Evolutionary conservation across 2,329 filamentous ascomycete genomes (phyloP).

Genomic region (Harringtonia lauricola): DNA sequence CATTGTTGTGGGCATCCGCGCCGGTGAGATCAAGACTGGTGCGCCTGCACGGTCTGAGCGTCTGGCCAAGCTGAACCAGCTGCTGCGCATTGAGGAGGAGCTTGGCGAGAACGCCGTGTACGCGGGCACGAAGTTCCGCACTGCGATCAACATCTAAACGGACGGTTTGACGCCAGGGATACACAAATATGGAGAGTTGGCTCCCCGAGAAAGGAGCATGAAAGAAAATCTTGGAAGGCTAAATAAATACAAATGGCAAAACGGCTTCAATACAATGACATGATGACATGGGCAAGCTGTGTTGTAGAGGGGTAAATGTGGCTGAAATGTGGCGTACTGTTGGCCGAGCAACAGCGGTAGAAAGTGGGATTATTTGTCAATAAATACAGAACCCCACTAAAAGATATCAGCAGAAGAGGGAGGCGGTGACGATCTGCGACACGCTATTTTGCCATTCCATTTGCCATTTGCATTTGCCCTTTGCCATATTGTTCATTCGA

Average conservation of each 20-base stretch:
- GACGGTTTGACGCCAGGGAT: background rate
- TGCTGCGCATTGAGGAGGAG: slow-evolving; percentile 99
- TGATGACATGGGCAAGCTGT: too few relatives aligned
- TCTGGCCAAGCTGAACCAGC: slow-evolving; percentile 99
- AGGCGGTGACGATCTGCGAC: background rate
- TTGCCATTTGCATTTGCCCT: background rate
- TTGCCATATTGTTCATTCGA: background rate
- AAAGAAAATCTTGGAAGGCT: too few relatives aligned
- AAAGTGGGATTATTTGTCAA: slow-evolving; percentile 12
- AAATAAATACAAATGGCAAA: too few relatives aligned
- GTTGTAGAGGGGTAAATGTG: slow-evolving; percentile 10
- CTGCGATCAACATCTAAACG: slow-evolving; percentile 70
- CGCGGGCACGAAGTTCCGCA: slow-evolving; percentile 88
- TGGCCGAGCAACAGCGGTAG: background rate
- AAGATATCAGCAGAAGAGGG: background rate
- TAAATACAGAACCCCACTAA: slow-evolving; percentile 8
- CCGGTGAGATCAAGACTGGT: slow-evolving; percentile 98
- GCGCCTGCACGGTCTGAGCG: slow-evolving; percentile 94
- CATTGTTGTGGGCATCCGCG: slow-evolving; percentile 90
- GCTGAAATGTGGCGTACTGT: background rate
- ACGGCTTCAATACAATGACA: too few relatives aligned
- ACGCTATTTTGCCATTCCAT: background rate
- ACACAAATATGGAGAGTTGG: background rate
- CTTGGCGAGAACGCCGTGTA: slow-evolving; percentile 85
- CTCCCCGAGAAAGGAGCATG: too few relatives aligned